Conservation (phyloP, 108 stramenopile species). For the Cylindrotheca closterium region DNA sequence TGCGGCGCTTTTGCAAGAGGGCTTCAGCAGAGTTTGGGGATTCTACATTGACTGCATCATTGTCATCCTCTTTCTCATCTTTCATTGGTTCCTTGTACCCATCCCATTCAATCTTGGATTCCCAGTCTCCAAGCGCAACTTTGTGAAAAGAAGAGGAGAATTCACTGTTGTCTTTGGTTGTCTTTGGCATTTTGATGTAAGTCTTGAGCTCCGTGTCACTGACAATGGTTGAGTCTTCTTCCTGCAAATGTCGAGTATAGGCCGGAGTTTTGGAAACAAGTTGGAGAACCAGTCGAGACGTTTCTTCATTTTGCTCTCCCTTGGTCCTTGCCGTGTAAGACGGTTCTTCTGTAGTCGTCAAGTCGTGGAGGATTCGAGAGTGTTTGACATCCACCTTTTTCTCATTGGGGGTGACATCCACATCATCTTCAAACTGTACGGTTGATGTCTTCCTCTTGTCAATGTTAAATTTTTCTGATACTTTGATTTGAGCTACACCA, state of each 20-base stretch:
- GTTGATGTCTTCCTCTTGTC: conserved; percentile 2
- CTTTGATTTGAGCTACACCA: conserved; percentile 33
- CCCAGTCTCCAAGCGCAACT: conserved; percentile 80
- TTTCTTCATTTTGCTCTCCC: conserved; percentile 32
- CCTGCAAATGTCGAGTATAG: conserved; percentile 32
- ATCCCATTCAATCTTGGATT: conserved; percentile 79
- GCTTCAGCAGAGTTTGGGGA: conserved; percentile 19
- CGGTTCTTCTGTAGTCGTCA: conserved; percentile 5
- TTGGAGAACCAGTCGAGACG: conserved; percentile 35
- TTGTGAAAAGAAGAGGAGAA: conserved; percentile 61
- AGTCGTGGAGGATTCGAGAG: background rate
- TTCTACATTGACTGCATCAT: background rate
- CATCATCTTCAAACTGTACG: conserved; percentile 8
- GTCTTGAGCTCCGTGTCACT: conserved; percentile 24
- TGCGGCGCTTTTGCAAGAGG: conserved; percentile 46
- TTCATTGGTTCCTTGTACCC: conserved; percentile 27
- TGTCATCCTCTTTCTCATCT: conserved; percentile 7
- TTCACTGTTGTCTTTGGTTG: background rate
- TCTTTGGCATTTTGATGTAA: conserved; percentile 8
- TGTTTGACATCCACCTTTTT: conserved; percentile 5
- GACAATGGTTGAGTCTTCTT: conserved; percentile 15
- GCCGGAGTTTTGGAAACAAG: conserved; percentile 43
- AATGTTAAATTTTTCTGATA: conserved; percentile 1
- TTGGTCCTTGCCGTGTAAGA: conserved; percentile 5
- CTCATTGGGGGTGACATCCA: conserved; percentile 4